These are phyloP conservation scores for Penicillium argentinense DNA, from an alignment of 495 filamentous ascomycete species.

Conservation along the genomic window DNA sequence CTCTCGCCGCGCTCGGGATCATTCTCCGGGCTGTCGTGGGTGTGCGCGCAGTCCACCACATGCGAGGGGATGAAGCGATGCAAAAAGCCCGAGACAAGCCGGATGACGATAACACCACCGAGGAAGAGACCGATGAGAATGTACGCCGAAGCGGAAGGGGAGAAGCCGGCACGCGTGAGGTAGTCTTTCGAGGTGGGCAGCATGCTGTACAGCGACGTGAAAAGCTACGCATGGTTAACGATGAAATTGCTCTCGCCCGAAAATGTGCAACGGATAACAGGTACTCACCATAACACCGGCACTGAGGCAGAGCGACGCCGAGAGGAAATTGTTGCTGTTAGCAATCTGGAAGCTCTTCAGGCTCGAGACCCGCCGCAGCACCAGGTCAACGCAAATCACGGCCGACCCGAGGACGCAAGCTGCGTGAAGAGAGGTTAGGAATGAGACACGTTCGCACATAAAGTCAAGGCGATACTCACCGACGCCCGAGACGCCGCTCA, in stretches of 20 bases:
- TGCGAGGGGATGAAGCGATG: constrained; percentile 89
- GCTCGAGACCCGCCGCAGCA: constrained; percentile 68
- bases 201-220: constrained; percentile 93
- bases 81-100: constrained; percentile 72
- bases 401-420: constrained; percentile 79
- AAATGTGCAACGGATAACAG: too few relatives aligned
- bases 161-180: constrained; percentile 64
- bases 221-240: constrained; percentile 63
- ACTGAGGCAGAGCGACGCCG: constrained; percentile 84
- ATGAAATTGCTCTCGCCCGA: too few relatives aligned
- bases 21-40: constrained; percentile 50
- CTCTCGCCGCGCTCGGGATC: constrained; percentile 32
- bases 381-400: constrained; percentile 82
- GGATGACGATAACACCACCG: constrained; percentile 79
- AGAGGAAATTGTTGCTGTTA: constrained; percentile 83
- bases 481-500: constrained; percentile 81
- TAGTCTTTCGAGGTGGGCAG: constrained; percentile 80
- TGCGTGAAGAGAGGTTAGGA: constrained; percentile 30
- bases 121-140: constrained; percentile 76
- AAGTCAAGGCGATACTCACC: constrained; percentile 46
- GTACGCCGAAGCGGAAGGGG: constrained; percentile 66
- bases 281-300: constrained; percentile 92
- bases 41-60: constrained; percentile 89
- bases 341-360: constrained; percentile 81
- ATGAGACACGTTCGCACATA: background rate